phyloP scores from a whole-genome alignment of 2,329 filamentous ascomycete genomes.

The Talaromyces sp. region DNA sequence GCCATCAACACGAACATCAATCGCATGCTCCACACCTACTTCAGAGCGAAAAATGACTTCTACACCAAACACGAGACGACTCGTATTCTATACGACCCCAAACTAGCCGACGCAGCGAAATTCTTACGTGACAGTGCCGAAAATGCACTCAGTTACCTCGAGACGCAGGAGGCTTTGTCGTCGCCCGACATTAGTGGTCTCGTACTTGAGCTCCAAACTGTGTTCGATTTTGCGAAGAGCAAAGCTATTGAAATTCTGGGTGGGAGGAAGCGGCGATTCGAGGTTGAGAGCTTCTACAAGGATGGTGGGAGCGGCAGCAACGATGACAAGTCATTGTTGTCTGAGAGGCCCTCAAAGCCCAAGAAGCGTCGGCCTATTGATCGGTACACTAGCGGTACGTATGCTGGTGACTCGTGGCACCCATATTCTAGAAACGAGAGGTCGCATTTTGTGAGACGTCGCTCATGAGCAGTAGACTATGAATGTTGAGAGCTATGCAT shows the following conservation, averaged over 20 bases:
- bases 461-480: neutral
- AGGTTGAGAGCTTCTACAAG: constrained; percentile 20
- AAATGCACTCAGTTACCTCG: constrained; percentile 37
- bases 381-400: constrained; percentile 3
- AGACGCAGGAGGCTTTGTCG: constrained; percentile 28
- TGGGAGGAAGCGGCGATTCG: constrained; percentile 40
- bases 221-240: constrained; percentile 33
- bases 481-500: neutral
- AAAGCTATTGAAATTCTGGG: constrained; percentile 36
- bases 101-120: constrained; percentile 31
- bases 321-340: neutral
- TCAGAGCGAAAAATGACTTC: constrained; percentile 38
- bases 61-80: constrained; percentile 23
- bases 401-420: neutral
- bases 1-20: constrained; percentile 24
- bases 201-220: constrained; percentile 29
- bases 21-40: constrained; percentile 31
- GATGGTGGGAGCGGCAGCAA: neutral
- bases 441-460: neutral
- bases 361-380: neutral
- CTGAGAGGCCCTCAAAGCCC: neutral
- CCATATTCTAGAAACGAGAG: neutral
- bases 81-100: constrained; percentile 6
- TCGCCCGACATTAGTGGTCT: neutral
- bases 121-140: constrained; percentile 46